Percentiles rank a stretch among this genome's conserved stretches.
Evolutionary conservation across 1,284 basidiomycete species (phyloP).

Genomic region (Tilletia walkeri): DNA sequence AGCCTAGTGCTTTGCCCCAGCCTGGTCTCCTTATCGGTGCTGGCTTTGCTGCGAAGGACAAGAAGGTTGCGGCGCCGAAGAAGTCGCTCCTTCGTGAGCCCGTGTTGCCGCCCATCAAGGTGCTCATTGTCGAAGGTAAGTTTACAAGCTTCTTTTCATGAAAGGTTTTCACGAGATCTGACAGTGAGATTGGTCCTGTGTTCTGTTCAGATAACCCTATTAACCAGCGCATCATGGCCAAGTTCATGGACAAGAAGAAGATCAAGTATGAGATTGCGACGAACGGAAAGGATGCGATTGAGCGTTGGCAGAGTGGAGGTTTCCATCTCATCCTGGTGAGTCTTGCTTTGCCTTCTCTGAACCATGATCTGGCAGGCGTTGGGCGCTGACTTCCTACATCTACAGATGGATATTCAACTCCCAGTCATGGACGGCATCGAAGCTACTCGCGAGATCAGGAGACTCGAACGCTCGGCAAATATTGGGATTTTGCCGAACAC

Average conservation of each 20-base stretch:
- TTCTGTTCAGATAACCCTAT: slow-evolving; percentile 83
- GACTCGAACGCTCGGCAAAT: slow-evolving; percentile 71
- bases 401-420: slow-evolving; percentile 98
- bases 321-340: slow-evolving; percentile 93
- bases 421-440: slow-evolving; percentile 98
- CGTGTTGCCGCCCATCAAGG: slow-evolving; percentile 53
- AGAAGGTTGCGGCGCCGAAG: slow-evolving; percentile 35
- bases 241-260: slow-evolving; percentile 92
- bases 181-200: not conserved
- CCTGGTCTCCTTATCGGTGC: slow-evolving; percentile 52
- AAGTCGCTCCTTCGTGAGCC: slow-evolving; percentile 42
- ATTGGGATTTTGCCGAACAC: slow-evolving; percentile 70
- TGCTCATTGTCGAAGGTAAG: slow-evolving; percentile 51
- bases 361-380: not conserved
- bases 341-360: slow-evolving; percentile 22
- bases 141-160: not conserved
- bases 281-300: slow-evolving; percentile 91
- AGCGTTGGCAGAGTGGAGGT: slow-evolving; percentile 88
- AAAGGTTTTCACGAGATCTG: not conserved
- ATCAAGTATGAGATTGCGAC: slow-evolving; percentile 93
- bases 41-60: slow-evolving; percentile 38
- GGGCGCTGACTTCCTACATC: not conserved
- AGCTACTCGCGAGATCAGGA: slow-evolving; percentile 92
- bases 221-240: slow-evolving; percentile 92
- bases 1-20: slow-evolving; percentile 48